Evolutionary conservation across 1,284 basidiomycete species (phyloP), one percentile per base, ranked within the genome.

Genomic region (Cryptococcus sp.): DNA sequence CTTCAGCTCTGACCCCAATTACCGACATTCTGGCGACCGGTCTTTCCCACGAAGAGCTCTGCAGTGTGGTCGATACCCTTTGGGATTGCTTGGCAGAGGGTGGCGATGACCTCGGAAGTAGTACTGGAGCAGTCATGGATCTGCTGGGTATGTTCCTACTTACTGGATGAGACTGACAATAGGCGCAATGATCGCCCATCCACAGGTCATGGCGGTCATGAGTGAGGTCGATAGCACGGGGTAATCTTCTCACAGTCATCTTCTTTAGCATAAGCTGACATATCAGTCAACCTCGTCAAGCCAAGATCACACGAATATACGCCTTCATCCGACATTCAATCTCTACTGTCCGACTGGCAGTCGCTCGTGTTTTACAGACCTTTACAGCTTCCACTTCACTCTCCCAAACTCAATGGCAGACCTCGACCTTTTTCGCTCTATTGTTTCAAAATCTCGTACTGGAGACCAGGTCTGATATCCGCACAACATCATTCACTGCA

Each of bases 301-400:
- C 46, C n/a, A 82, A 98, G 45, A 88, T 96, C 14, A 87, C 91
- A 2, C 88, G 86, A 0, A 78, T 97, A 16, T 98, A 91, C 75
- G 90, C 93, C 2, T 98, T 96, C 80, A 94, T 98, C 78, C 87
- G 96, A 11, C 96, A 99, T 74, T 96, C 94, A 0, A 98, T 99
- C 66, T 78, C 88, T 0, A 87, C 86, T 58, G 96, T 99, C 48
- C 90, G 96, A 18, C 80, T 94, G 9, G 87, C 96, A 4, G 93
- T 98, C 5, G 88, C 94, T 51, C 86, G 91, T 56, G 93, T 92
- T 0, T 78, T 98, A 4, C 81, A 85, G 46, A 87, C 88, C 4
- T 93, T 98, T 73, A 85, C 97, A 78, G 79, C 80, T 14, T 85
- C 91, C 1, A 76, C 83, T 4, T 82, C 85, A 1, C 80, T 97